Evolutionary conservation across 176 grass and related monocot genomes (phyloP).

Genomic region (Oryza coarctata): DNA sequence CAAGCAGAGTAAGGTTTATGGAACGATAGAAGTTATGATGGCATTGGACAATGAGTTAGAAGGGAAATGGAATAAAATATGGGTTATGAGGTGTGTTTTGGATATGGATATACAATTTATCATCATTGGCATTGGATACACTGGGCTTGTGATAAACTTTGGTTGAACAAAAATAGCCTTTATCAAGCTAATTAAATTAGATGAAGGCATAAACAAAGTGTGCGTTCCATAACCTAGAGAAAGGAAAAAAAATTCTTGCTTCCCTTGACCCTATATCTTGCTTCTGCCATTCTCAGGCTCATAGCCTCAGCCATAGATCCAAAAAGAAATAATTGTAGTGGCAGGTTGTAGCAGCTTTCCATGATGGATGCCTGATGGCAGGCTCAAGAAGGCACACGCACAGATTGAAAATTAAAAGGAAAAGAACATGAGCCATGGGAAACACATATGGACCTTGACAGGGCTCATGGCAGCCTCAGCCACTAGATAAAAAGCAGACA

Average conservation of each 20-base stretch:
- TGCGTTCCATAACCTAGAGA: neutral
- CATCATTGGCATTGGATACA: neutral
- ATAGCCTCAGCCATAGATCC: neutral
- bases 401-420: neutral
- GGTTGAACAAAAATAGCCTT: neutral
- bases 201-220: neutral
- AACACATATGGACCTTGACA: neutral
- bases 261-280: neutral
- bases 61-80: neutral
- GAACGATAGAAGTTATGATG: neutral
- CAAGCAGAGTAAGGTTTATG: neutral
- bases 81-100: neutral
- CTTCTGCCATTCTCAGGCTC: neutral
- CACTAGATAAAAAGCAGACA: neutral
- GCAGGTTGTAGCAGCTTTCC: neutral
- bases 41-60: neutral
- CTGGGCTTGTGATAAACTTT: neutral
- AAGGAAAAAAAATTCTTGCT: neutral
- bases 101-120: neutral
- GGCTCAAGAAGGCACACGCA: neutral
- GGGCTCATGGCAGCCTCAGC: neutral
- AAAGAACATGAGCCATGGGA: neutral
- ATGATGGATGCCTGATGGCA: neutral
- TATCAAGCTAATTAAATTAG: neutral
- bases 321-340: neutral